Percentiles rank a stretch among this genome's conserved stretches.
These are phyloP conservation scores for Colletotrichum eleusines DNA, from an alignment of 2,329 filamentous ascomycete species.

Conservation along the genomic window DNA sequence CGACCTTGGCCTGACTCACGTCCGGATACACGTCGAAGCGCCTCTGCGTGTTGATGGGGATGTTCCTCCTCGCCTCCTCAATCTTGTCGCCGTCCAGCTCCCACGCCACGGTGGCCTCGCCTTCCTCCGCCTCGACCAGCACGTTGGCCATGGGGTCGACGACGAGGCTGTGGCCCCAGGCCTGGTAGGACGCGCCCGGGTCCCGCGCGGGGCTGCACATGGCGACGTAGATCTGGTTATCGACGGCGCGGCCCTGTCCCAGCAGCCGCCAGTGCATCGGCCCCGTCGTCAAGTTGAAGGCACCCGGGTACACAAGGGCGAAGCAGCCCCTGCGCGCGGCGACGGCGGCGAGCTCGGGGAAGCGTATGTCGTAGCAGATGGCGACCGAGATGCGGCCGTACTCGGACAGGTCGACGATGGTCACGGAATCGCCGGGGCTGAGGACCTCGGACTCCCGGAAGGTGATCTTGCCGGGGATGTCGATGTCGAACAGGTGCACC, in stretches of 20 bases:
- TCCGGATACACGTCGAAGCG: constrained; percentile 97
- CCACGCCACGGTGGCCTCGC: constrained; percentile 80
- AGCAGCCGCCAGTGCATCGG: constrained; percentile 91
- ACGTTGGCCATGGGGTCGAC: constrained; percentile 89
- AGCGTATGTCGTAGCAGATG: constrained; percentile 98
- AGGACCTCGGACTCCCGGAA: constrained; percentile 94
- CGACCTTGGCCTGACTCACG: constrained; percentile 73
- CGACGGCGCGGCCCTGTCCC: constrained; percentile 85
- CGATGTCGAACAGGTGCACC: constrained; percentile 96
- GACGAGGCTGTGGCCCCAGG: constrained; percentile 92
- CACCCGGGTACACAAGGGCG: constrained; percentile 91
- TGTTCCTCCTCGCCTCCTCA: constrained; percentile 80
- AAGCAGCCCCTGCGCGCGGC: constrained; percentile 90
- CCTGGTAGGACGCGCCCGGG: constrained; percentile 81
- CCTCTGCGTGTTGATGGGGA: constrained; percentile 86
- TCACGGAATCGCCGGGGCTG: constrained; percentile 85
- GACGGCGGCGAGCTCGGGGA: constrained; percentile 92
- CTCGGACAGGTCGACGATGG: constrained; percentile 85
- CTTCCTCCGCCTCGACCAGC: constrained; percentile 82
- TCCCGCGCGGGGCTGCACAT: constrained; percentile 93
- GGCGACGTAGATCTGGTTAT: constrained; percentile 95
- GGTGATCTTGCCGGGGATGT: constrained; percentile 93
- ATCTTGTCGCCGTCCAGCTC: constrained; percentile 78
- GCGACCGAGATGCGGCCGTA: constrained; percentile 90
- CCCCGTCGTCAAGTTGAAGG: constrained; percentile 95